Conservation (phyloP, 768 basidiomycete species). For the Agaricus subrufescens region DNA sequence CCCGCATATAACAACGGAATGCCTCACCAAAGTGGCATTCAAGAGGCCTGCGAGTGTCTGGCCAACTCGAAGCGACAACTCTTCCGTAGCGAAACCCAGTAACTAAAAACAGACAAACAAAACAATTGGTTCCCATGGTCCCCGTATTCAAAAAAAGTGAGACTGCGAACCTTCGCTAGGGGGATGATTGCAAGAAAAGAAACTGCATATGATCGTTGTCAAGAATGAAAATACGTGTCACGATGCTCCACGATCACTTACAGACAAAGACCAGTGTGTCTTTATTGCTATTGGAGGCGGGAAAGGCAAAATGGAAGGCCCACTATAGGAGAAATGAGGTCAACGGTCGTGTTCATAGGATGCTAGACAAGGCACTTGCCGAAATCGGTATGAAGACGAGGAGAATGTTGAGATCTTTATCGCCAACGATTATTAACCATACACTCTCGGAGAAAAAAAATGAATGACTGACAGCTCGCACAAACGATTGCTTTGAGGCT, state of each 20-base stretch:
- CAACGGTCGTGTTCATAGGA: no score
- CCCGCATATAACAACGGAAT: background rate
- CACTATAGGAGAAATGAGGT: constrained; percentile 40
- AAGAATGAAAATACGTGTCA: background rate
- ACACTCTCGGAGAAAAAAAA: background rate
- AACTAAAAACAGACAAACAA: constrained; percentile 40
- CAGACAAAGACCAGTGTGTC: constrained; percentile 72
- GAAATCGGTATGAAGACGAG: constrained; percentile 70
- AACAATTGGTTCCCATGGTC: background rate
- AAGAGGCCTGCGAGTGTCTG: constrained; percentile 80
- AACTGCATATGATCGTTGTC: constrained; percentile 32
- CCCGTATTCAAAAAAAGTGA: background rate
- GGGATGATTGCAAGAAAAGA: constrained; percentile 83
- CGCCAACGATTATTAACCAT: background rate
- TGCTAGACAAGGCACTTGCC: constrained; percentile 26
- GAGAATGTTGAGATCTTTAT: constrained; percentile 64
- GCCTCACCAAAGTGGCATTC: constrained; percentile 75
- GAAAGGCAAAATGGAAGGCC: constrained; percentile 62
- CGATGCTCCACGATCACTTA: constrained; percentile 29
- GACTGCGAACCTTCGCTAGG: constrained; percentile 60
- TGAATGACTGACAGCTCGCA: constrained; percentile 49
- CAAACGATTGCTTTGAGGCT: constrained; percentile 51
- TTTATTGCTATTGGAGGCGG: constrained; percentile 25
- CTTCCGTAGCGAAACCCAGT: constrained; percentile 82
- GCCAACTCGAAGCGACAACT: constrained; percentile 76